Evolutionary conservation across 2,329 filamentous ascomycete species (phyloP), one percentile per base, ranked within the genome.

Genomic region (Byssochlamys sp.): DNA sequence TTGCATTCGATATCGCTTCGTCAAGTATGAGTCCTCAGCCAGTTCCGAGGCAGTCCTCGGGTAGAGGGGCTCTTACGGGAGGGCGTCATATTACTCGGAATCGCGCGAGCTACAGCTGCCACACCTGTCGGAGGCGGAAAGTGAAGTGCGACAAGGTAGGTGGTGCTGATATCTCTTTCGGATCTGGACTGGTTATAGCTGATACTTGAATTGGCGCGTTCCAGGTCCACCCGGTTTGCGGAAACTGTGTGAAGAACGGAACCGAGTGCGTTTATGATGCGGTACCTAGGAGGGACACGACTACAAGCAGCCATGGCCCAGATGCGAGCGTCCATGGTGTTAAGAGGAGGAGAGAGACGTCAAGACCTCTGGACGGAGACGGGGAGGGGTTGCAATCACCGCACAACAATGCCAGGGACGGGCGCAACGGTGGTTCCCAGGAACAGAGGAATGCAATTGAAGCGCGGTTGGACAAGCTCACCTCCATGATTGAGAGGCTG

Each of bases 41-140:
- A 3, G 49, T 51, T 51, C 26, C 49, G 24, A 27, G 19, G n/a
- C 27, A 28, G 11, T 24, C 52, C 25, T 29, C 52, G 19, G 28
- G 27, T 31, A 31, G 52, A 11, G 28, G 26, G 4, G 51, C 57
- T 12, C 55, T 71, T 27, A 62, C 61, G 3, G 60, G 65, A 35
- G 68, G 68, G 49, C 75, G 75, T 54, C 75, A 77, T 57, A 78
- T 78, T 55, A 78, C 76, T 39, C 73, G 77, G 19, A 77, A 75
- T 52, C 73, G 77, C 53, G 70, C 73, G 33, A 78, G 75, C 61
- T 78, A 78, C 61, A 77, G 74, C 61, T 78, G 77, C 59, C 71
- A 77, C 62, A 51, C 49, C 4, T 51, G 49, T 28, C 49, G 49
- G 49, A 51, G 49, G 49, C 24, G 49, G 24, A 51, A 51, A 28